Percentiles rank a stretch among this genome's conserved stretches.
Conservation (phyloP, 2,329 filamentous ascomycete species). For the Ophiosphaerella korrae region DNA sequence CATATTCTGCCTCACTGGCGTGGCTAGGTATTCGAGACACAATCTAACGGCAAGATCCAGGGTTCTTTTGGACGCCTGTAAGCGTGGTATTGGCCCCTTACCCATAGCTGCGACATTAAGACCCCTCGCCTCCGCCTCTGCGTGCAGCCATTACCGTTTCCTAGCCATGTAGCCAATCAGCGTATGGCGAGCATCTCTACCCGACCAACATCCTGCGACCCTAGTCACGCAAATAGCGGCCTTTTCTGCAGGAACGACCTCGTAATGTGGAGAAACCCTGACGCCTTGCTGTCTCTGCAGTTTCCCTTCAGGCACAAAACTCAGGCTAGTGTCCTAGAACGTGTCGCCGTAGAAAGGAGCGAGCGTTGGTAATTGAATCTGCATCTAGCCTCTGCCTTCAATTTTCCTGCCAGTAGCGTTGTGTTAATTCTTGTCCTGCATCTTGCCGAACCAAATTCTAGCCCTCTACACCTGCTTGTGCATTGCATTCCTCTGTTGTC, state of each 20-base stretch:
- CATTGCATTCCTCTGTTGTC: neutral
- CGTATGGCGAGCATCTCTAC: neutral
- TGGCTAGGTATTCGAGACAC: no score
- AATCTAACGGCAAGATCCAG: no score
- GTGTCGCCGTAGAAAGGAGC: neutral
- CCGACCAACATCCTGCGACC: constrained; percentile 22
- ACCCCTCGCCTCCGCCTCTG: constrained; percentile 17
- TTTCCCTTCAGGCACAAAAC: neutral
- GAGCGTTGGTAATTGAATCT: neutral
- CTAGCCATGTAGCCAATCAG: no score
- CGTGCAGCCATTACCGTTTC: no score
- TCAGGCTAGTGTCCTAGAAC: neutral
- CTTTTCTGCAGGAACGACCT: constrained; percentile 27
- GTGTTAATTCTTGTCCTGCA: no score
- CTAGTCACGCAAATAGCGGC: constrained; percentile 25
- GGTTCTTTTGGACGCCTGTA: no score
- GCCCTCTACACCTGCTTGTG: no score
- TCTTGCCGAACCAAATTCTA: no score
- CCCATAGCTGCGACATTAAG: constrained; percentile 26
- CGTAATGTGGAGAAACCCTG: neutral
- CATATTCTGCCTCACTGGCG: no score
- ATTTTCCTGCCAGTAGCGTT: no score
- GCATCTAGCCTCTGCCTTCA: neutral
- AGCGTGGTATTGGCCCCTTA: constrained; percentile 8
- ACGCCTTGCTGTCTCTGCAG: no score